Base-by-base conservation (phyloP, 2,329 filamentous ascomycete genomes). In the Penicillium palitans region DNA sequence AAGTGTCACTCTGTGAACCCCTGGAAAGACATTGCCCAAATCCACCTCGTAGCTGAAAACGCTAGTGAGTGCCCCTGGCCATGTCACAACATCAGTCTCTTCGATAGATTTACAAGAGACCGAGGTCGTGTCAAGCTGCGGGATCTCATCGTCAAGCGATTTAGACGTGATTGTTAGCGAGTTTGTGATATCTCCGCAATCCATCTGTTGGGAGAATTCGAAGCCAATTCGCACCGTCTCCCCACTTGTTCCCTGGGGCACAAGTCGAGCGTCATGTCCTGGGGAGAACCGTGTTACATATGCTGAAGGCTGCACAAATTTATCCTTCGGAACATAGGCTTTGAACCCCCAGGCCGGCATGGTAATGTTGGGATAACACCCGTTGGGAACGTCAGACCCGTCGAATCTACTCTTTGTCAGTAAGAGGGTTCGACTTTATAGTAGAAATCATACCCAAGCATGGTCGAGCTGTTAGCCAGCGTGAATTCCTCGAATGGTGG, bases 191-290 rank as follows among this genome's bases (percentile, higher is more conserved):
- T 76, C 77, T n/a, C 80, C 73, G 68, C 86, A 89, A 63, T 84
- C 77, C 86, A 89, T 87, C 42, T 80, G 72, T 6, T 77, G 75
- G 0, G 85, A 87, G 70, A 87, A 89, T 46, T 84, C 79, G 7
- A 89, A 55, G 19, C 52, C 45, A 27, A 55, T 55, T 9, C 45
- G 44, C 4, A 55, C 24, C 4, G 44, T 55, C 6, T 55, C 52
- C 27, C 52, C 52, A 25, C 17, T 27, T 49, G 35, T 55, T 42
- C 44, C 44, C 15, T 42, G 35, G 6, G 52, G 2, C 25, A 55
- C 33, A 42, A 40, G 47, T 59, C 63, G 37, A 64, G 62, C 52
- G 81, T 77, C 49, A 88, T 74, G 10, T 78, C 76, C 56, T 82
- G 80, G n/a, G 73, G 64, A 35, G 73, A 65, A 41, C 74, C 72